Conservation (phyloP, 805 yeast species). For the Yamadazyma ubonensis region DNA sequence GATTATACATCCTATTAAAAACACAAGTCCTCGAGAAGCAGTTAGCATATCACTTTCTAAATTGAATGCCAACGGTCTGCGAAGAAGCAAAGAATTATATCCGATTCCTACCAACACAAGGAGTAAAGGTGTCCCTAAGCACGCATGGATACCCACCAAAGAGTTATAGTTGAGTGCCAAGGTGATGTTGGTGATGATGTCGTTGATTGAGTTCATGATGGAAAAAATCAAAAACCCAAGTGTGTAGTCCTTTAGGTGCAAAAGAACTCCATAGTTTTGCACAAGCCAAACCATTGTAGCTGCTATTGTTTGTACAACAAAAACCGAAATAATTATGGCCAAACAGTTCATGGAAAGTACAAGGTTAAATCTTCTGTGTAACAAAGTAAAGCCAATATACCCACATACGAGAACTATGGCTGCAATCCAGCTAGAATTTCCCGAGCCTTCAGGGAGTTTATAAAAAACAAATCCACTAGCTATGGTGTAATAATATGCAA, state of each 20-base stretch:
- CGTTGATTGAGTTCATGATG: conserved; percentile 52
- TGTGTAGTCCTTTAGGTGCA: conserved; percentile 45
- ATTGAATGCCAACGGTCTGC: conserved; percentile 18
- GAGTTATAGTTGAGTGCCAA: conserved; percentile 40
- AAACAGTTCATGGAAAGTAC: conserved; percentile 12
- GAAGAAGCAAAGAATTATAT: conserved; percentile 37
- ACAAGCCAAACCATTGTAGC: conserved; percentile 26
- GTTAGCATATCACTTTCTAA: conserved; percentile 23
- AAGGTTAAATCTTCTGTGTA: conserved; percentile 1
- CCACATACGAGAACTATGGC: too few relatives aligned
- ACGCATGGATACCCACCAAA: conserved; percentile 47
- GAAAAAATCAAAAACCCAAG: conserved; percentile 51
- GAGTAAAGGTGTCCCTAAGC: conserved; percentile 54
- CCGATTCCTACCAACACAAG: conserved; percentile 53
- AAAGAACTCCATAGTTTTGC: conserved; percentile 46
- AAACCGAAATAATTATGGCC: conserved; percentile 26
- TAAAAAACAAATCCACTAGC: neutral
- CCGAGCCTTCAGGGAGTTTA: conserved; percentile 1
- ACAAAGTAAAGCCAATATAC: neutral
- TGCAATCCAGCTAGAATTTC: too few relatives aligned
- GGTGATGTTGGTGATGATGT: conserved; percentile 50
- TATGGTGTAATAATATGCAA: conserved; percentile 4
- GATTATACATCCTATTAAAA: conserved; percentile 22
- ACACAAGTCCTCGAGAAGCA: conserved; percentile 27
- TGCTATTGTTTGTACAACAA: conserved; percentile 28